Percentiles rank a stretch among this genome's conserved stretches.
Evolutionary conservation across 2,329 filamentous ascomycete species (phyloP).

Genomic region (Apiospora marii): DNA sequence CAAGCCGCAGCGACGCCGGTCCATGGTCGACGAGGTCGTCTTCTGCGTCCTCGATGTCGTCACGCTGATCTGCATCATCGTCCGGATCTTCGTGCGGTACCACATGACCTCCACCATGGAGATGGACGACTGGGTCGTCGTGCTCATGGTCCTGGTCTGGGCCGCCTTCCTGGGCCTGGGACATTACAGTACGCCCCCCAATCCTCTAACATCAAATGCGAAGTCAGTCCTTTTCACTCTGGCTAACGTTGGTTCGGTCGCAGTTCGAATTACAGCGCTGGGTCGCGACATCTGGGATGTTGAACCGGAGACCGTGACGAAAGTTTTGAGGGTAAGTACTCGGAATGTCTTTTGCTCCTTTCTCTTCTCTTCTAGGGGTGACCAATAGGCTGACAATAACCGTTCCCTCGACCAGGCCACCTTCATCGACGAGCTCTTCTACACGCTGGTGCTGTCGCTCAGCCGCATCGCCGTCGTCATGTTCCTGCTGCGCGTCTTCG

Average conservation of each 20-base stretch:
- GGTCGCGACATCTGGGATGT: conserved; percentile 28
- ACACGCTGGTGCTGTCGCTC: conserved; percentile 35
- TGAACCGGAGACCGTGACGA: conserved; percentile 9
- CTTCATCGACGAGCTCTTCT: conserved; percentile 27
- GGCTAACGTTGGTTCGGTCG: not conserved
- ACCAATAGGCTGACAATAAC: not conserved
- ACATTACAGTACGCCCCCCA: conserved; percentile 25
- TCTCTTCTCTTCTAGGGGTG: not conserved
- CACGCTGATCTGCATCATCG: conserved; percentile 20
- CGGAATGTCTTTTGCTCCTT: too few species aligned
- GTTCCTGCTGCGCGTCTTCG: conserved; percentile 29
- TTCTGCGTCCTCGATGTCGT: conserved; percentile 21
- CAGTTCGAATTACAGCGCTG: conserved; percentile 25
- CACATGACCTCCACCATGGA: not conserved
- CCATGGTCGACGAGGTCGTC: conserved; percentile 24
- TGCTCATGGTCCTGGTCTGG: conserved; percentile 20
- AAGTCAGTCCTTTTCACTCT: not conserved
- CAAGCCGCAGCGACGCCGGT: conserved; percentile 22
- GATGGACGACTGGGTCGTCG: conserved; percentile 25
- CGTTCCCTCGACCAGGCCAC: conserved; percentile 3
- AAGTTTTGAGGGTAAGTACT: conserved; percentile 23
- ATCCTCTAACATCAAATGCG: not conserved
- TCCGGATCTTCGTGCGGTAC: conserved; percentile 25
- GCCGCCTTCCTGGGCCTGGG: conserved; percentile 21
- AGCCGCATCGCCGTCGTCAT: conserved; percentile 41